Base-by-base conservation (phyloP, 495 filamentous ascomycete genomes). In the Aspergillus avenaceus region DNA sequence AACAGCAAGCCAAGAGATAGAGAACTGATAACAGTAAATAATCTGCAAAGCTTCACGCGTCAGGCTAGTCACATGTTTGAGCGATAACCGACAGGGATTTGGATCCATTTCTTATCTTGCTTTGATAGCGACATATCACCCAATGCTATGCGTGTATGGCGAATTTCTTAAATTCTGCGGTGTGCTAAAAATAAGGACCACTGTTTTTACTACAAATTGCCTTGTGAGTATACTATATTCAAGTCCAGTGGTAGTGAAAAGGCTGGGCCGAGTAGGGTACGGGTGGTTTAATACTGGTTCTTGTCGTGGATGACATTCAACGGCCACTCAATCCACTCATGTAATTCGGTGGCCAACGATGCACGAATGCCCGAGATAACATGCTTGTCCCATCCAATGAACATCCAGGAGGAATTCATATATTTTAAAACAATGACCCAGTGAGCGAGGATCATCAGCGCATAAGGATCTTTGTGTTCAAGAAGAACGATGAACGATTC, bases 341-440 rank as follows among this genome's bases (percentile, higher is more conserved):
- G 53, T 53, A 58, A 67, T 0, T 58, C 61, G 1, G 7, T 5
- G 2, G 34, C 43, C 12, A 75, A 45, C 23, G 45, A 63, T 3
- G 25, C 36, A 13, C 44, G 47, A 44, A 74, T 59, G 16, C 66
- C 66, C 9, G 12, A 22, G 1, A 75, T 34, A n/a, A 76, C 64
- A 64, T 69, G 67, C 21, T 46, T 49, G 41, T 68, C 64, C 69
- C 72, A 73, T 2, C 63, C 69, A 7, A 52, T 22, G 60, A 71
- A 67, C 47, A 70, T 66, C 73, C 70, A 75, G 0, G 53, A 45
- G 5, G 53, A 52, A 3, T 61, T 47, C 64, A 69, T 74, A 40
- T 61, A 62, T 37, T 57, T 54, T 23, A 75, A 43, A 11, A 76
- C 37, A 8, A 74, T 65, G 34, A 59, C 65, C 61, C 70, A 79